Evolutionary conservation across 805 yeast genomes (phyloP), one percentile per base, ranked within the genome.

Genomic region (Lachancea waltii): DNA sequence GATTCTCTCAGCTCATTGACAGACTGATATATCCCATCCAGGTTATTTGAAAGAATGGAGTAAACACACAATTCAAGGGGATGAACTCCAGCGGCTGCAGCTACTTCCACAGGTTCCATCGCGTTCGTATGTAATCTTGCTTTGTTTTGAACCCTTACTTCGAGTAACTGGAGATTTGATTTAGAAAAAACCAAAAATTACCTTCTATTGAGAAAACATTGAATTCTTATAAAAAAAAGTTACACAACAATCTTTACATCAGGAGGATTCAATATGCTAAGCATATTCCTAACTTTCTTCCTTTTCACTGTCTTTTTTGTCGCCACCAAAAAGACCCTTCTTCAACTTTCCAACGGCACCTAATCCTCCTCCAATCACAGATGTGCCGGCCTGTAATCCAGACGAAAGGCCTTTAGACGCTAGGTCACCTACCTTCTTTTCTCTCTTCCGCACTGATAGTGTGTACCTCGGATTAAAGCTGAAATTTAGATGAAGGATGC

Each of bases 381-480:
- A 51, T 17, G 65, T 61, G 35, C 72, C 69, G 11, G 59, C 75
- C 28, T 67, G 71, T 23, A 64, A 42, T 35, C 73, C 74, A 7
- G 68, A 60, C 36, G 69, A 70, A 13, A 63, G 36, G 16, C 79
- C 81, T 30, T 70, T 67, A 11, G 75, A 74, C 14, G 81, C 81
- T 18, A 64, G 63, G 24, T 65, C 71, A 30, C 70, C 68, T 27
- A 73, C 62, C 39, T 69, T 64, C 33, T 65, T 65, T 34, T 51
- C 64, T 45, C 45, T 63, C 47, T 49, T 63, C 48, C 44, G 65
- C 46, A 51, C 73, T 26, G 53, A 61, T 37, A 77, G 63, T 11
- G 86, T 70, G 52, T 81, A 85, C 30, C 74, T 76, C 2, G 97
- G 94, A 46, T 72, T 69, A 66, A 86, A 87, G 3, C 70, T 57